These are phyloP conservation scores for Pseudofabraea citricarpa DNA, from an alignment of 2,329 filamentous ascomycete genomes.

Conservation along the genomic window DNA sequence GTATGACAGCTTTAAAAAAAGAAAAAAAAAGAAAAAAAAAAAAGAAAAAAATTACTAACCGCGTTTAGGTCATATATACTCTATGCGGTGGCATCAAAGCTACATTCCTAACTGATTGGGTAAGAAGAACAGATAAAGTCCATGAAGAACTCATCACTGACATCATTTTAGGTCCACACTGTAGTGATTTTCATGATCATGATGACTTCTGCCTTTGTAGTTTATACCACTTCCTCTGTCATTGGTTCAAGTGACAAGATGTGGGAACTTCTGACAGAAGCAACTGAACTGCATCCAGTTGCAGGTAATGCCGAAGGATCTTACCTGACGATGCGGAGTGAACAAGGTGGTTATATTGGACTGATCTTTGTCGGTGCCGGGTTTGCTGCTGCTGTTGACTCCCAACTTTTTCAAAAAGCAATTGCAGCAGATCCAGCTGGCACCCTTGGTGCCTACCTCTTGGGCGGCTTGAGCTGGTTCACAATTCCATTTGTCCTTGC, in stretches of 20 bases:
- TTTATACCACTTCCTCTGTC: conserved; percentile 66
- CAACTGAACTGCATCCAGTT: conserved; percentile 63
- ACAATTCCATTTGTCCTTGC: conserved; percentile 83
- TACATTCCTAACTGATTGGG: conserved; percentile 78
- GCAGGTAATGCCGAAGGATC: conserved; percentile 72
- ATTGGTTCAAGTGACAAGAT: conserved; percentile 71
- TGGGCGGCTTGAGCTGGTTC: conserved; percentile 82
- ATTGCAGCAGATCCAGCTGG: conserved; percentile 79
- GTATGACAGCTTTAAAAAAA: background rate
- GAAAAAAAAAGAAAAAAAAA: conserved; percentile 32
- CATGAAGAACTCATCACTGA: no score
- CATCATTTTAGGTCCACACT: conserved; percentile 67
- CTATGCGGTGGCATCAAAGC: conserved; percentile 72
- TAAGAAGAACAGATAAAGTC: no score
- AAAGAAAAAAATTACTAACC: conserved; percentile 30
- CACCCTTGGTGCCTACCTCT: conserved; percentile 71
- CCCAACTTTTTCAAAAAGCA: conserved; percentile 68
- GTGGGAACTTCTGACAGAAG: conserved; percentile 68
- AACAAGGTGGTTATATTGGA: conserved; percentile 73
- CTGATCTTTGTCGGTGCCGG: conserved; percentile 74
- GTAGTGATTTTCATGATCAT: conserved; percentile 77
- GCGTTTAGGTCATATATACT: conserved; percentile 53
- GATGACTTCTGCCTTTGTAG: conserved; percentile 63
- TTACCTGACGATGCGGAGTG: conserved; percentile 77
- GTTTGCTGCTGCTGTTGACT: conserved; percentile 39